A percentile compares a stretch with the other conserved stretches of the same genome.
Conservation (phyloP, 352 stramenopile genomes). For the Thalassiosira livingstoniorum region DNA sequence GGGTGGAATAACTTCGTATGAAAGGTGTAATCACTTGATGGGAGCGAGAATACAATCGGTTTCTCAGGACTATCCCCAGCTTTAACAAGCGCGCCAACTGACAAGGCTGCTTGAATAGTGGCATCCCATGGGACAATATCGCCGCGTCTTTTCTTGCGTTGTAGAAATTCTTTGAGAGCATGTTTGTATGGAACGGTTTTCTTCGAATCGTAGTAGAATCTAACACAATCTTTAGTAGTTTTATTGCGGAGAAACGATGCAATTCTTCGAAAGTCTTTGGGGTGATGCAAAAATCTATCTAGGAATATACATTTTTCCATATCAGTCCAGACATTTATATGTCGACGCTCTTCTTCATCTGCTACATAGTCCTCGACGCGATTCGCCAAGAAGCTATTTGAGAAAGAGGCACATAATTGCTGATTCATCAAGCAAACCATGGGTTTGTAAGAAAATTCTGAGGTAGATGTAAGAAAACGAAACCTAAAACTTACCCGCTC, state of each 20-base stretch:
- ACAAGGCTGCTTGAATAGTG: conserved; percentile 78
- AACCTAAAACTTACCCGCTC: conserved; percentile 75
- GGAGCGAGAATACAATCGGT: conserved; percentile 78
- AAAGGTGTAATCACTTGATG: conserved; percentile 71
- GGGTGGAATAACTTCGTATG: conserved; percentile 77
- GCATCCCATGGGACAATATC: conserved; percentile 79
- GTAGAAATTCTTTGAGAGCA: conserved; percentile 82
- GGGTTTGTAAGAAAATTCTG: no score
- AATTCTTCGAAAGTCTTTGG: conserved; percentile 98
- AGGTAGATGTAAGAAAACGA: no score
- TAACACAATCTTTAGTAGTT: conserved; percentile 95
- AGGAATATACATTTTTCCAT: conserved; percentile 99
- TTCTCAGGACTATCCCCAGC: conserved; percentile 69
- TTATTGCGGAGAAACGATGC: conserved; percentile 93
- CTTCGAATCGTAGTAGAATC: conserved; percentile 99
- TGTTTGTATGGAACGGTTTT: conserved; percentile 97
- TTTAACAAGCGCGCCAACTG: conserved; percentile 75
- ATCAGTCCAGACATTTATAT: conserved; percentile 97
- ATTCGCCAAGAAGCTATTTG: conserved; percentile 70
- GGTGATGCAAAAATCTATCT: conserved; percentile 98
- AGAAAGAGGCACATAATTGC: conserved; percentile 72
- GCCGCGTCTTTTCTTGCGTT: conserved; percentile 76
- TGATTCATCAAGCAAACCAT: conserved; percentile 34
- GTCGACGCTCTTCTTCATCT: conserved; percentile 75
- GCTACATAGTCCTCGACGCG: conserved; percentile 65